Conservation (phyloP, 495 filamentous ascomycete genomes). For the Tuber borchii region DNA sequence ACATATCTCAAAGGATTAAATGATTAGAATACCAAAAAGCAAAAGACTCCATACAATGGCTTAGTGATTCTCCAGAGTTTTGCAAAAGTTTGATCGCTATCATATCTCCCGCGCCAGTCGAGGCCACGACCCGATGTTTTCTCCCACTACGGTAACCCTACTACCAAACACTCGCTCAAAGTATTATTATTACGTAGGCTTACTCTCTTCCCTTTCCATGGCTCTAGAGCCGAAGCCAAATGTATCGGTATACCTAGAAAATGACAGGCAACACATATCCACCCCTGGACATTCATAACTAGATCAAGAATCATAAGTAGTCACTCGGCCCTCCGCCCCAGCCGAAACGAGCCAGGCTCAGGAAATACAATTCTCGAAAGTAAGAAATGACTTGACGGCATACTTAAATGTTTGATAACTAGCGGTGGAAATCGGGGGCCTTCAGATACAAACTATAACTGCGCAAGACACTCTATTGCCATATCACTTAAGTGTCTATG, state of each 20-base stretch:
- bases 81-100: neutral
- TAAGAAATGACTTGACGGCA: neutral
- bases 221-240: neutral
- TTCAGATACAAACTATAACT: neutral
- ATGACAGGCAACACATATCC: neutral
- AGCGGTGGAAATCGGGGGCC: neutral
- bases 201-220: neutral
- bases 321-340: neutral
- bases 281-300: neutral
- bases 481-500: neutral
- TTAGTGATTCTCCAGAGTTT: neutral
- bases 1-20: neutral
- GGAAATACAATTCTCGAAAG: neutral
- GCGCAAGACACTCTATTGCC: neutral
- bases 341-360: neutral
- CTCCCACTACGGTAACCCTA: neutral
- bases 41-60: neutral
- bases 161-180: neutral
- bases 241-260: neutral
- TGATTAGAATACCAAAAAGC: neutral
- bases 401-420: neutral
- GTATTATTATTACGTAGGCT: neutral
- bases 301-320: neutral
- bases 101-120: neutral
- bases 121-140: neutral